Evolutionary conservation across 2,329 filamentous ascomycete species (phyloP).

Genomic region (Thelonectria blattea): DNA sequence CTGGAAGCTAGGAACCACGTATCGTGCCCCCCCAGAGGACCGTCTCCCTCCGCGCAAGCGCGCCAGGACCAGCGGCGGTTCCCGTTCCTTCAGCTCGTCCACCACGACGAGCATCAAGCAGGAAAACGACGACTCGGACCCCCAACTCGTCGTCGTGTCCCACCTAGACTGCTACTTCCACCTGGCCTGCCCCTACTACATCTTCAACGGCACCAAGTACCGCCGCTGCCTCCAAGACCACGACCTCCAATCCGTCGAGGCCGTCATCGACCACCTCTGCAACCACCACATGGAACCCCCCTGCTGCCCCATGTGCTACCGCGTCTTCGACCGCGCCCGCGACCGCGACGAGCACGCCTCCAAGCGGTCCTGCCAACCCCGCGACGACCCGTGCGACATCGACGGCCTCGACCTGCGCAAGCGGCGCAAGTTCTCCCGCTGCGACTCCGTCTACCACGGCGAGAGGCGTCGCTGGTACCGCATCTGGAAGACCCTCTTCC

Average conservation of each 20-base stretch:
- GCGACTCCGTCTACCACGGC: neutral
- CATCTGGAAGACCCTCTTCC: neutral
- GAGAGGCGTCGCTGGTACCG: neutral
- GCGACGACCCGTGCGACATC: neutral
- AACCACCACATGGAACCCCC: neutral
- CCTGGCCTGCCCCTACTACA: slow-evolving; percentile 1
- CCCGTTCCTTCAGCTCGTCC: neutral
- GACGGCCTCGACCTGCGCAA: neutral
- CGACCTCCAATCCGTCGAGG: slow-evolving; percentile 2
- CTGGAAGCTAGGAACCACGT: neutral
- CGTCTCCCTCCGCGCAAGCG: neutral
- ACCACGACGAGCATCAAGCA: neutral
- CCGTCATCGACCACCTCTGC: neutral
- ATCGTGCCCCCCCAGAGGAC: neutral
- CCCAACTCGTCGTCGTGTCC: neutral
- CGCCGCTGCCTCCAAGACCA: neutral
- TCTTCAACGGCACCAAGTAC: neutral
- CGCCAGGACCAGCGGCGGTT: neutral
- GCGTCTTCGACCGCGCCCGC: neutral
- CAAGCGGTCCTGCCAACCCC: neutral
- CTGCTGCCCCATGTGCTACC: slow-evolving; percentile 1
- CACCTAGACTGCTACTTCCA: slow-evolving; percentile 1
- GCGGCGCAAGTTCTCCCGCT: neutral
- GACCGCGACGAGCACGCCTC: neutral
- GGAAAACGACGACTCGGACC: neutral